Evolutionary conservation across 305 asterid species (phyloP).

Genomic region (Solanum chacoense): DNA sequence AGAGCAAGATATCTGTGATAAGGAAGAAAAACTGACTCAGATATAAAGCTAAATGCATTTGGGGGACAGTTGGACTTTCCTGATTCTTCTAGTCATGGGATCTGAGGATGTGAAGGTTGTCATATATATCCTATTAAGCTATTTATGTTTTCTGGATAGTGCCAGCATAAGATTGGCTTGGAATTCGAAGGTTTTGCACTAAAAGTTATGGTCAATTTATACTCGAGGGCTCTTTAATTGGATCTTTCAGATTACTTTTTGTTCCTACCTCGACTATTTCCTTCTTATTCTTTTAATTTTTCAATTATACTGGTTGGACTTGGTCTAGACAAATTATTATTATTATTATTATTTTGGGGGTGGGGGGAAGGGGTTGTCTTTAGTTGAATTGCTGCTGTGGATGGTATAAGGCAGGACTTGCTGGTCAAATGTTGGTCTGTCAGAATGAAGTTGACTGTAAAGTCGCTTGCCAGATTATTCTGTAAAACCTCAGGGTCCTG

Average conservation of each 20-base stretch:
- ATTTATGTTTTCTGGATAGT: neutral
- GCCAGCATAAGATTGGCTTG: neutral
- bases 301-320: neutral
- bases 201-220: neutral
- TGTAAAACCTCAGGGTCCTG: neutral
- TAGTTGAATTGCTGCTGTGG: neutral
- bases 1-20: neutral
- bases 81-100: neutral
- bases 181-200: neutral
- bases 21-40: neutral
- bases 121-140: neutral
- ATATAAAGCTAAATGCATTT: neutral
- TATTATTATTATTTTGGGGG: neutral
- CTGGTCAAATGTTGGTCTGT: neutral
- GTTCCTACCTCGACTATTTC: neutral
- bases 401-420: neutral
- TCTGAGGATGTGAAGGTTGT: neutral
- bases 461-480: neutral
- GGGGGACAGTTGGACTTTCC: neutral
- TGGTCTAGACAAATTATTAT: neutral
- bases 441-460: neutral
- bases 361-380: neutral
- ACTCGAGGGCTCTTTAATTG: neutral
- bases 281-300: neutral
- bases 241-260: neutral